phyloP scores from a whole-genome alignment of 768 basidiomycete genomes.

The Jaapia argillacea region DNA sequence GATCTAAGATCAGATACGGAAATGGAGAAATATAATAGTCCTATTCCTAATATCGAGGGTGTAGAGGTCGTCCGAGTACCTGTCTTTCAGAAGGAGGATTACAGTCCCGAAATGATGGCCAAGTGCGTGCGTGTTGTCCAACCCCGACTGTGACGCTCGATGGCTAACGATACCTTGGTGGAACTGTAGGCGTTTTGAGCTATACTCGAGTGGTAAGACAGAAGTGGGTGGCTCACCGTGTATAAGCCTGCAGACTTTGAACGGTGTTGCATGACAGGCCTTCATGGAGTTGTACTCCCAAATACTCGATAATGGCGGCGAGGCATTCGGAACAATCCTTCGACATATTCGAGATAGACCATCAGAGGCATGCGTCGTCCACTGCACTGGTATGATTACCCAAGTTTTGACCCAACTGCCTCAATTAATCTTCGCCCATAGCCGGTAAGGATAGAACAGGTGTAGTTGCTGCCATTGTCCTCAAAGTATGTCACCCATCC shows the following conservation, averaged over 20 bases:
- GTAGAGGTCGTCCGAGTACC: conserved; percentile 52
- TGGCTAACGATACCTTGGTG: not conserved
- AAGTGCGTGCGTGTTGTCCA: conserved; percentile 49
- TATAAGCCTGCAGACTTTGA: not conserved
- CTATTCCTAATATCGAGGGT: conserved; percentile 53
- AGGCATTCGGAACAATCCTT: conserved; percentile 60
- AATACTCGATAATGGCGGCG: conserved; percentile 66
- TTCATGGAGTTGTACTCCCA: conserved; percentile 77
- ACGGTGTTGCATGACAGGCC: conserved; percentile 32
- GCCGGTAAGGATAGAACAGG: conserved; percentile 84
- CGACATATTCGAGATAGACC: conserved; percentile 67
- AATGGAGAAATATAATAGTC: conserved; percentile 62
- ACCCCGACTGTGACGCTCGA: not conserved
- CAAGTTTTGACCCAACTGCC: not conserved
- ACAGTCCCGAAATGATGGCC: conserved; percentile 78
- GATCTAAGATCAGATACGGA: conserved; percentile 78
- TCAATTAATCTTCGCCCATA: too few species aligned
- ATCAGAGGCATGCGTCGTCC: conserved; percentile 55
- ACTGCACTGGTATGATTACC: conserved; percentile 51
- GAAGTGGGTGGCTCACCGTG: conserved; percentile 37
- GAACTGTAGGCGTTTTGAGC: conserved; percentile 44
- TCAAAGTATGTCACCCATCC: conserved; percentile 45
- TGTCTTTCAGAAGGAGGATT: conserved; percentile 62
- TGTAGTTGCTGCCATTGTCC: conserved; percentile 58
- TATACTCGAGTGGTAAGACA: conserved; percentile 73